Percentiles rank a stretch among this genome's conserved stretches.
These are phyloP conservation scores for Colletotrichum gigasporum DNA, from an alignment of 2,329 filamentous ascomycete species.

Conservation along the genomic window DNA sequence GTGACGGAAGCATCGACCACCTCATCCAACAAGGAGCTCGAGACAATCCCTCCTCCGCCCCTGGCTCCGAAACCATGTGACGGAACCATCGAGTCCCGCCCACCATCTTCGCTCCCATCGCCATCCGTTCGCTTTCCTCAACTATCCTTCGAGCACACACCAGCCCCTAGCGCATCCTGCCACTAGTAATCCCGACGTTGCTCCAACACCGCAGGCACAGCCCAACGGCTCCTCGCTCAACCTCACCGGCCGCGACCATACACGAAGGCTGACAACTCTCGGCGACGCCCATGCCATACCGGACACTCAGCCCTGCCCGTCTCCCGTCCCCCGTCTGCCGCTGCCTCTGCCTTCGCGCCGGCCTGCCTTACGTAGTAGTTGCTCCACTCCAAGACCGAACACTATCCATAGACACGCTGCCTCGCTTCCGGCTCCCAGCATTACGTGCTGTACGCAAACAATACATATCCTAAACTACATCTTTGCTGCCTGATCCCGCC, in stretches of 20 bases:
- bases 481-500: slow-evolving; percentile 11
- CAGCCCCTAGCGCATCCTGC: neutral
- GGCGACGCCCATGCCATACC: slow-evolving; percentile 12
- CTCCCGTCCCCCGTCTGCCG: neutral
- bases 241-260: neutral
- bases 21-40: slow-evolving; percentile 21
- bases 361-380: slow-evolving; percentile 29
- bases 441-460: slow-evolving; percentile 28
- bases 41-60: slow-evolving; percentile 27
- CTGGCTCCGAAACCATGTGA: slow-evolving; percentile 33
- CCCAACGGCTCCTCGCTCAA: neutral
- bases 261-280: slow-evolving; percentile 25
- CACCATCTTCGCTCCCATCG: slow-evolving; percentile 27
- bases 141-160: neutral
- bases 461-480: slow-evolving; percentile 22
- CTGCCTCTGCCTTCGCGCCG: slow-evolving; percentile 18
- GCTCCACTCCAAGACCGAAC: slow-evolving; percentile 26
- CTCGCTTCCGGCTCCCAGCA: slow-evolving; percentile 15
- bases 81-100: slow-evolving; percentile 32
- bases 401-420: slow-evolving; percentile 27
- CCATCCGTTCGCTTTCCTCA: slow-evolving; percentile 8
- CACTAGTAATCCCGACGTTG: slow-evolving; percentile 2
- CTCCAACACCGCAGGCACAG: neutral
- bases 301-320: slow-evolving; percentile 7
- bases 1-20: slow-evolving; percentile 6